Base-by-base conservation (phyloP, 371 early-diverging fungal species). In the Cokeromyces recurvatus region DNA sequence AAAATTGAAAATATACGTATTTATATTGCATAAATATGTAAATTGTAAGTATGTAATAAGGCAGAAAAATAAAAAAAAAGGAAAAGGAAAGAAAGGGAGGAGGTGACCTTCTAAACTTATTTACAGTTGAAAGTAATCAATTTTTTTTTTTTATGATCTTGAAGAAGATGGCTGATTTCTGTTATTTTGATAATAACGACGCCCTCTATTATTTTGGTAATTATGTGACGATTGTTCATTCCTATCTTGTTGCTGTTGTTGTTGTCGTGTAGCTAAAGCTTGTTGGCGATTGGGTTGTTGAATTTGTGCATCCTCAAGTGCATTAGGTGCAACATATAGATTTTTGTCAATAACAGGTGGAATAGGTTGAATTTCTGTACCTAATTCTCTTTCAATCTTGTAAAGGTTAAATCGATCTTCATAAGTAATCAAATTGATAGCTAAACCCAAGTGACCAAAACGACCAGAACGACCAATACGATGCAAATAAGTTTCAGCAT, bases 401-500 rank as follows among this genome's bases (percentile, higher is more conserved):
- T 93, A 94, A 46, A 97, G 77, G 65, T 93, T 93, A 66, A 87
- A 91, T 32, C 94, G 79, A 68, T 97, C 97, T 48, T 97, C 97
- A 59, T 92, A 88, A 0, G 97, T 97, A 51, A 99, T 87, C 60
- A 98, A 74, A 67, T 94, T 98, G 66, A 99, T 92, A 21, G 97
- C 98, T 19, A 96, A 68, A 48, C 98, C 99, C 47, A 93, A 77
- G 55, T 95, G 95, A 29, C 98, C 99, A 66, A 96, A 99, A 44
- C 99, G 85, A 7, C 99, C 99, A 22, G 82, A 81, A 61, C 89
- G 85, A 49, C 99, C 99, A 59, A 99, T 97, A 52, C 99, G 87
- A 76, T 99, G 99, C 22, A 99, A 75, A 64, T 99, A 99, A 2
- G 97, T 97, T 68, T 99, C 99, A 23, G 98, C 90, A 53, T 93